A percentile compares a stretch with the other conserved stretches of the same genome.
phyloP scores from a whole-genome alignment of 371 early-diverging fungal species.

The Zopfochytrium polystomum region DNA sequence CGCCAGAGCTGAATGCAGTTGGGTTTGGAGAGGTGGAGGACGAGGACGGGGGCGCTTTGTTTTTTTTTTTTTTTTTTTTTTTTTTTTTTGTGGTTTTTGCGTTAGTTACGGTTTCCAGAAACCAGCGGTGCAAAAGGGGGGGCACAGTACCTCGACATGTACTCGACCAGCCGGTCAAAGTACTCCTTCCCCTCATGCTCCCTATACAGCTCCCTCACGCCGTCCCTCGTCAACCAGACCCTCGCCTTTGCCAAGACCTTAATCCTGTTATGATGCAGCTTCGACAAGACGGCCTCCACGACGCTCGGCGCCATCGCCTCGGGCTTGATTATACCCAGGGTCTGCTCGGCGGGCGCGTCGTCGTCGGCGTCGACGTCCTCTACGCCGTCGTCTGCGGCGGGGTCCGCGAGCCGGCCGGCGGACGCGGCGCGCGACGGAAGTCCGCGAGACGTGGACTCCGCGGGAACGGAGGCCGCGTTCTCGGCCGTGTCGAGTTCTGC shows the following conservation, averaged over 20 bases:
- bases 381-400: neutral
- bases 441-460: neutral
- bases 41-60: slow-evolving; percentile 69
- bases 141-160: slow-evolving; percentile 34
- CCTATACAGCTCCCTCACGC: slow-evolving; percentile 47
- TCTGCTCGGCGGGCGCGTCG: slow-evolving; percentile 31
- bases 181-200: slow-evolving; percentile 47
- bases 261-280: slow-evolving; percentile 43
- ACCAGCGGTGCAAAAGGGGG: too few relatives aligned
- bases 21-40: slow-evolving; percentile 65
- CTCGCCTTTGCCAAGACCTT: slow-evolving; percentile 38
- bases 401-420: neutral
- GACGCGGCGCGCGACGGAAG: neutral
- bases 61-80: too few relatives aligned
- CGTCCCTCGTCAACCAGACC: slow-evolving; percentile 54
- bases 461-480: neutral
- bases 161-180: slow-evolving; percentile 38
- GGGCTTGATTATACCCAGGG: slow-evolving; percentile 58
- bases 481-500: neutral
- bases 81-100: too few relatives aligned
- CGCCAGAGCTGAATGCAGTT: slow-evolving; percentile 58
- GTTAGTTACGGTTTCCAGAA: too few relatives aligned
- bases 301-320: slow-evolving; percentile 50
- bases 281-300: slow-evolving; percentile 41
- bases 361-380: slow-evolving; percentile 4